Evolutionary conservation across 2,329 filamentous ascomycete genomes (phyloP), one percentile per base, ranked within the genome.

Genomic region (Stagonosporopsis cucurbitacearum): DNA sequence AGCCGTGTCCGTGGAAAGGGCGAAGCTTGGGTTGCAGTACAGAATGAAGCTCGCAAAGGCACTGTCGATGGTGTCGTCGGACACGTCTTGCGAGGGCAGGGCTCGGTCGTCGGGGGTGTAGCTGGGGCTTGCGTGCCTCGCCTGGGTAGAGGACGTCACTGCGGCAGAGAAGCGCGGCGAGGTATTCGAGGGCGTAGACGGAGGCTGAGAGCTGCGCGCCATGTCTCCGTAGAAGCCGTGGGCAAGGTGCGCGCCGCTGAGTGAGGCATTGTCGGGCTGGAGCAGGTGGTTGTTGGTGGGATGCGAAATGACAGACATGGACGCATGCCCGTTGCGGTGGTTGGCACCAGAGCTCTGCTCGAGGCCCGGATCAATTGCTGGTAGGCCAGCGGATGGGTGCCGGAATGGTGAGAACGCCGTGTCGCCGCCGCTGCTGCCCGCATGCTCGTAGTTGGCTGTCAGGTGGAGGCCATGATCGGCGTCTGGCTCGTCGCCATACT

Each of bases 1-100:
- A 3, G 81, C 76, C 0, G 90, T 89, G 75, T 96, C 89, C 39
- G 85, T 84, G 15, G 86, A 83, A n/a, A 82, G 73, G 2, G 89
- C 82, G 45, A 96, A 87, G 39, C 85, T 87, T 5, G 93, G 93
- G 74, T 97, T 97, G 81, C 93, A 96, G 75, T 92, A 91, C 54
- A 97, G 82, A 66, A 97, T 90, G 73, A 97, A 97, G 63, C 81
- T 77, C 57, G 93, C 88, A 72, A 93, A 97, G 46, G 91, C 88
- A 72, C 94, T 86, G 68, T 93, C 90, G 62, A 97, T 88, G 12
- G 84, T 89, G 2, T 84, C 83, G 65, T 86, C 83, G 3, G 85
- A 87, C 26, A 96, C 86, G 58, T 86, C 79, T 60, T 83, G 85
- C 51, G 86, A 80, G 7, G 93, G 93, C 43, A 94, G 76, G 19